Evolutionary conservation across 208 protist genomes (phyloP).

Genomic region (Acanthamoeba lenticulata): DNA sequence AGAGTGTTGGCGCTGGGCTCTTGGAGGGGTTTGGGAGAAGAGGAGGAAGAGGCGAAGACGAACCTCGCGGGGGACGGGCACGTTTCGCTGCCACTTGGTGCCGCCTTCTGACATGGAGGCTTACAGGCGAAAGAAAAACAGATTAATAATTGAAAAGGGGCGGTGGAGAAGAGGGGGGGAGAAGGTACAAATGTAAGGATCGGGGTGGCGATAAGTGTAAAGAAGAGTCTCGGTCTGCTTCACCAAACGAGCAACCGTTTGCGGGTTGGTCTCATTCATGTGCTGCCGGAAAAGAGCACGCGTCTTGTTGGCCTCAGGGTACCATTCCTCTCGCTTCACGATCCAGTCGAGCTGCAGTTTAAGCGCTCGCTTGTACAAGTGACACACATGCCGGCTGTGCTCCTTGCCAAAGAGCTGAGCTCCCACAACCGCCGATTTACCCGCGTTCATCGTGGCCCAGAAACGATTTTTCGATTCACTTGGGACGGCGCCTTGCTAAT

Average conservation of each 20-base stretch:
- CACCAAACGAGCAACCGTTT: not conserved
- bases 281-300: conserved; percentile 19
- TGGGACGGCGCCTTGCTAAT: not conserved
- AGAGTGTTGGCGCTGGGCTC: no score
- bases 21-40: not conserved
- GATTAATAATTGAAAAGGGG: not conserved
- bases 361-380: not conserved
- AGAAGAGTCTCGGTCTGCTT: conserved; percentile 1
- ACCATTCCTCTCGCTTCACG: not conserved
- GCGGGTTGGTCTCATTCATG: conserved; percentile 46
- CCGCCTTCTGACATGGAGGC: not conserved
- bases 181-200: conserved; percentile 7
- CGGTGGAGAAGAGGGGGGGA: not conserved
- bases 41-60: not conserved
- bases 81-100: conserved; percentile 50
- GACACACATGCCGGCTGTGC: not conserved
- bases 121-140: not conserved
- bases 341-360: not conserved
- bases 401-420: not conserved
- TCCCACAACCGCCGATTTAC: not conserved
- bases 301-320: not conserved
- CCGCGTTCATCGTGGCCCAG: not conserved
- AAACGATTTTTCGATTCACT: not conserved
- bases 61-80: conserved; percentile 32
- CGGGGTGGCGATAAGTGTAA: not conserved